These are phyloP conservation scores for Mrakia gelida DNA, from an alignment of 768 basidiomycete genomes.

Conservation along the genomic window DNA sequence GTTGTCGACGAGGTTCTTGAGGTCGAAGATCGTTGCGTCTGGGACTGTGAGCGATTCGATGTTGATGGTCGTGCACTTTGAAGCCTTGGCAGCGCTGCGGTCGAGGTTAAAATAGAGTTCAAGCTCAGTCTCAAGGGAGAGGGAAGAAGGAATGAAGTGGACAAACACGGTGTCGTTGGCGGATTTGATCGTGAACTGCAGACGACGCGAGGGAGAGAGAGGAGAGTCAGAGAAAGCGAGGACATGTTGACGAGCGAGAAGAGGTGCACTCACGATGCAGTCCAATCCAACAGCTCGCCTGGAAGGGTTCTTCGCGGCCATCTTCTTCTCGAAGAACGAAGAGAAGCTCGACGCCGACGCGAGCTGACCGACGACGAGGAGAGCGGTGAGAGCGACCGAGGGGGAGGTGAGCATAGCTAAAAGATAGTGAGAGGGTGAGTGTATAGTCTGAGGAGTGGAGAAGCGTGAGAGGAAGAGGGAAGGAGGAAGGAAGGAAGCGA, in stretches of 20 bases:
- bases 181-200: constrained; percentile 3
- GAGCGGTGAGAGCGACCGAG: not conserved
- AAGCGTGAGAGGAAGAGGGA: not conserved
- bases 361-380: not conserved
- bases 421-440: no score
- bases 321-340: not conserved
- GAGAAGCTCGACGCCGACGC: not conserved
- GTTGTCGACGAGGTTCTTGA: not conserved
- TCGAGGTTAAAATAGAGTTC: not conserved
- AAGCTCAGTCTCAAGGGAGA: not conserved
- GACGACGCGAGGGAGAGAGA: not conserved
- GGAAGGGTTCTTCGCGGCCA: not conserved
- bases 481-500: not conserved
- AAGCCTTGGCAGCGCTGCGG: not conserved
- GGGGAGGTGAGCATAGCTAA: not conserved
- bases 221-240: not conserved
- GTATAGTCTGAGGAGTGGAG: not conserved
- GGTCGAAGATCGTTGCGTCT: not conserved
- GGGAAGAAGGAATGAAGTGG: not conserved
- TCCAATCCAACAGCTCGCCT: not conserved
- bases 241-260: not conserved
- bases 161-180: not conserved
- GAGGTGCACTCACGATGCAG: not conserved
- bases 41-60: not conserved
- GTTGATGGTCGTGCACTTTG: not conserved